These are phyloP conservation scores for Heliosperma pusillum DNA, from an alignment of 148 eudicot genomes.

Conservation along the genomic window DNA sequence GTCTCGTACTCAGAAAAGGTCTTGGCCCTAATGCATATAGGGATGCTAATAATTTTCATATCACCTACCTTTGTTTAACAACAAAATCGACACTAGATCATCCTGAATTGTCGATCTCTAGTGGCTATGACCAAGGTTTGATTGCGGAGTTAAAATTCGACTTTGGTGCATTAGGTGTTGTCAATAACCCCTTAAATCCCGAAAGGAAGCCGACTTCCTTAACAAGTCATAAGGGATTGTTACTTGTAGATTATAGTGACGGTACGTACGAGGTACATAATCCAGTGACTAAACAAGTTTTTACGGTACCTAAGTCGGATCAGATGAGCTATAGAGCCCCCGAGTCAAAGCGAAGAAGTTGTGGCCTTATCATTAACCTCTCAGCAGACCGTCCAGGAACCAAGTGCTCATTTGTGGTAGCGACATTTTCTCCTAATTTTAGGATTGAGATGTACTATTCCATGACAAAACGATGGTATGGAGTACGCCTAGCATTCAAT, in stretches of 20 bases:
- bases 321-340: neutral
- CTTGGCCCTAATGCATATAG: no score
- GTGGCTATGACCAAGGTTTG: conserved; percentile 1
- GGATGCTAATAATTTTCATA: no score
- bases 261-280: neutral
- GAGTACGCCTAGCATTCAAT: neutral
- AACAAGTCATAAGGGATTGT: neutral
- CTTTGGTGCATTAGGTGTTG: neutral
- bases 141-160: neutral
- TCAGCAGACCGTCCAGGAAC: neutral
- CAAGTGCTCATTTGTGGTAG: neutral
- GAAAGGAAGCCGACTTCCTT: neutral
- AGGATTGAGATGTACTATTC: neutral
- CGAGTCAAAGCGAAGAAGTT: neutral
- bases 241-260: neutral
- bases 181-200: neutral
- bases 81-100: neutral
- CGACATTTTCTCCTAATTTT: neutral
- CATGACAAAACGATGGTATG: neutral
- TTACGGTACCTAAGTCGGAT: neutral
- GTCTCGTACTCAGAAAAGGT: neutral
- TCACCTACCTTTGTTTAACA: neutral
- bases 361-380: neutral
- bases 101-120: neutral
- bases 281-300: neutral